Percentiles rank a stretch among this genome's conserved stretches.
These are phyloP conservation scores for Tothia fuscella DNA, from an alignment of 2,329 filamentous ascomycete genomes.

Conservation along the genomic window DNA sequence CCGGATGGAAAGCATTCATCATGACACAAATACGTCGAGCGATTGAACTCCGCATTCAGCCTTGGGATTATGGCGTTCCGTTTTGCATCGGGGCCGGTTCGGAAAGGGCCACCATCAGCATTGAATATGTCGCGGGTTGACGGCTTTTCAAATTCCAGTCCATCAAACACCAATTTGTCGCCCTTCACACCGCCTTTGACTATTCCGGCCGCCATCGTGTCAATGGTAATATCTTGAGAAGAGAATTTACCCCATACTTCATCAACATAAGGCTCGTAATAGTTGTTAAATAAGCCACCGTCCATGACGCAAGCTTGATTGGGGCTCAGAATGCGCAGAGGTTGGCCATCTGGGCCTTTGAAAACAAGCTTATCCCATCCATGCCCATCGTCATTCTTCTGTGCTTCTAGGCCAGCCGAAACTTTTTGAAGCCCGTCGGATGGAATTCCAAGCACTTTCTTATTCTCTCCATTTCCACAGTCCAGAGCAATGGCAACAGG, in stretches of 20 bases:
- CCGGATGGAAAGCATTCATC: slow-evolving; percentile 25
- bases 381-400: slow-evolving; percentile 35
- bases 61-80: slow-evolving; percentile 56
- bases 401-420: slow-evolving; percentile 12
- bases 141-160: slow-evolving; percentile 43
- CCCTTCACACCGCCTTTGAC: slow-evolving; percentile 44
- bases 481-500: slow-evolving; percentile 35
- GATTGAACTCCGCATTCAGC: slow-evolving; percentile 64
- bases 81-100: slow-evolving; percentile 28
- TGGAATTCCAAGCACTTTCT: slow-evolving; percentile 44
- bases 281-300: slow-evolving; percentile 35
- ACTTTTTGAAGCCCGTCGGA: slow-evolving; percentile 41
- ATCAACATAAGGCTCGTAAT: slow-evolving; percentile 41
- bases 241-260: slow-evolving; percentile 44
- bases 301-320: slow-evolving; percentile 36
- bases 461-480: slow-evolving; percentile 25
- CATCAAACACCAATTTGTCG: slow-evolving; percentile 31
- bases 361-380: slow-evolving; percentile 52
- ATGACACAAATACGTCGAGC: slow-evolving; percentile 50
- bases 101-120: slow-evolving; percentile 52
- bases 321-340: slow-evolving; percentile 31
- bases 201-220: slow-evolving; percentile 16
- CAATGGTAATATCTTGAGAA: slow-evolving; percentile 38
- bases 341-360: slow-evolving; percentile 19
- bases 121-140: slow-evolving; percentile 52